phyloP scores from a whole-genome alignment of 805 yeast genomes.

The Cyberlindnera subsufficiens region DNA sequence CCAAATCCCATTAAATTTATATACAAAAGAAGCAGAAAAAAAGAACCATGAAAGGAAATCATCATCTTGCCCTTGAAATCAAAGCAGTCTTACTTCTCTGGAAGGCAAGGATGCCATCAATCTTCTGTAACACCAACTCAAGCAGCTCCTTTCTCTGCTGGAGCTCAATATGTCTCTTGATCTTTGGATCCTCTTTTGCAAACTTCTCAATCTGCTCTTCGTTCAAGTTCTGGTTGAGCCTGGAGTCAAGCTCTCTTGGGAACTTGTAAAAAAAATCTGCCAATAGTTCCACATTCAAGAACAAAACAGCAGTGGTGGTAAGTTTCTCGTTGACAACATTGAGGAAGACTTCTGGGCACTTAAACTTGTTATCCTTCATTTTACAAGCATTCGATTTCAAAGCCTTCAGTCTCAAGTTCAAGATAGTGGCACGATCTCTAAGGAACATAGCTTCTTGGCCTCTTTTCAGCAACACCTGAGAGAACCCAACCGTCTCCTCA shows the following conservation, averaged over 20 bases:
- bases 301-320: slow-evolving; percentile 88
- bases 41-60: background rate
- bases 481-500: slow-evolving; percentile 79
- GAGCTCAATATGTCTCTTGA: slow-evolving; percentile 83
- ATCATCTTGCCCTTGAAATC: background rate
- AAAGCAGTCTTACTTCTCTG: slow-evolving; percentile 20
- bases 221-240: slow-evolving; percentile 56
- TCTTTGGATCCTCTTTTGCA: slow-evolving; percentile 88
- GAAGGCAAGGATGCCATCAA: slow-evolving; percentile 50
- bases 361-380: slow-evolving; percentile 72
- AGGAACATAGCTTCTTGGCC: slow-evolving; percentile 85
- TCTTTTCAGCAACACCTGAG: slow-evolving; percentile 61
- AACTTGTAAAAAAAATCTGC: slow-evolving; percentile 95
- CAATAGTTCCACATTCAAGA: slow-evolving; percentile 86
- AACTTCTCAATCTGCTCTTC: slow-evolving; percentile 78
- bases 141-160: slow-evolving; percentile 89
- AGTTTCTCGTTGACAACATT: slow-evolving; percentile 90
- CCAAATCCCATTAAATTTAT: background rate
- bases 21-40: background rate
- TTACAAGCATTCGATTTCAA: slow-evolving; percentile 73
- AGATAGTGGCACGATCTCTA: slow-evolving; percentile 61
- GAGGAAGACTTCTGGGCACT: slow-evolving; percentile 91
- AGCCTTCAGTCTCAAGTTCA: slow-evolving; percentile 71
- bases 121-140: slow-evolving; percentile 77
- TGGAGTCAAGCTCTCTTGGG: slow-evolving; percentile 85